A percentile compares a stretch with the other conserved stretches of the same genome.
Evolutionary conservation across 441 rosid species (phyloP).

Genomic region (Populus hybrid): DNA sequence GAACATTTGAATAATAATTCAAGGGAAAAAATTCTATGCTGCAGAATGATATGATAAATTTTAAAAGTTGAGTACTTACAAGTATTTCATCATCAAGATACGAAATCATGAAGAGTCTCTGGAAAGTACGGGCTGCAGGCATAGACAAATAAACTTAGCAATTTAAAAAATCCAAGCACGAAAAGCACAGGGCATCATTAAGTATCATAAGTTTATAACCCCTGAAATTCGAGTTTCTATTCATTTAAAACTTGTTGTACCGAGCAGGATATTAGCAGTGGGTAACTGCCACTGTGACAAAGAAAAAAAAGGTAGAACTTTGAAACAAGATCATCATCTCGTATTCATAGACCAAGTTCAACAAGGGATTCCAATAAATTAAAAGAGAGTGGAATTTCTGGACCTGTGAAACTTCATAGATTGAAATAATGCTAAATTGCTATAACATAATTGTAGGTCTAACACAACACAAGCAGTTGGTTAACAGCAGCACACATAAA

Average conservation of each 20-base stretch:
- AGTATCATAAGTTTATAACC: not conserved
- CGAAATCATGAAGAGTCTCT: constrained; percentile 55
- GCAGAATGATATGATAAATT: not conserved
- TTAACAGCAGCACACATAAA: not conserved
- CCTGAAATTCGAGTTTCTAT: not conserved
- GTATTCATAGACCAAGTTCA: not conserved
- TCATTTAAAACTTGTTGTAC: not conserved
- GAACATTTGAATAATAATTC: not conserved
- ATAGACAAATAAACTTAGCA: constrained; percentile 15
- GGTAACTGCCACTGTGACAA: not conserved
- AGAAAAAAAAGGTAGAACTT: not conserved
- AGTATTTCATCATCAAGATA: constrained; percentile 94
- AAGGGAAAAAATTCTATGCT: not conserved
- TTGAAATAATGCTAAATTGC: not conserved
- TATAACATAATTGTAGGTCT: not conserved
- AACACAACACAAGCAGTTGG: not conserved
- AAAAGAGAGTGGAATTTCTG: not conserved
- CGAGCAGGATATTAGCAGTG: not conserved
- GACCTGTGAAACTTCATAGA: not conserved
- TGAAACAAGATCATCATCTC: not conserved
- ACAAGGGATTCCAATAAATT: not conserved
- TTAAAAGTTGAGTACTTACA: constrained; percentile 44
- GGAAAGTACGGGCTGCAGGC: constrained; percentile 69
- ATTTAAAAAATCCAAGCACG: not conserved
- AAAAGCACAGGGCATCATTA: not conserved